A percentile compares a stretch with the other conserved stretches of the same genome.
Conservation (phyloP, 2,329 filamentous ascomycete genomes). For the Monilinia fructicola region DNA sequence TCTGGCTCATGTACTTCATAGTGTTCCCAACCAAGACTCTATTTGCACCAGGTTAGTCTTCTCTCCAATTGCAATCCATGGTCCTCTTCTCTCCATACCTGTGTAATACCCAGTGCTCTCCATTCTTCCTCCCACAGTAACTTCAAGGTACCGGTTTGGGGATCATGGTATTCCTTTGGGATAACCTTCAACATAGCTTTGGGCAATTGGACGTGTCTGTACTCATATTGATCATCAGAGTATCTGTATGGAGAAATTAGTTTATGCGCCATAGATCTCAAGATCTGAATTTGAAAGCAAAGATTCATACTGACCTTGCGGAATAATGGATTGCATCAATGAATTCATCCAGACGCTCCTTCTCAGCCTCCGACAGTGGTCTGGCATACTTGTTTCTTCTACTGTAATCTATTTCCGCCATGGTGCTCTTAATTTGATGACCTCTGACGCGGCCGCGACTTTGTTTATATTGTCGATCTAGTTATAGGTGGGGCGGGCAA, state of each 20-base stretch:
- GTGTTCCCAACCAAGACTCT: constrained; percentile 99
- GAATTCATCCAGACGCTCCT: constrained; percentile 83
- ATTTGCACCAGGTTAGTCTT: constrained; percentile 24
- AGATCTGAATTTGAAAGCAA: not conserved
- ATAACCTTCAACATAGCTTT: constrained; percentile 98
- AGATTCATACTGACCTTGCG: constrained; percentile 61
- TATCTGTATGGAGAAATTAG: constrained; percentile 60
- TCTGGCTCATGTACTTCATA: constrained; percentile 99
- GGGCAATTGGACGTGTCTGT: constrained; percentile 94
- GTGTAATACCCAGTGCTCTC: constrained; percentile 94
- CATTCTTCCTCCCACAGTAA: constrained; percentile 98
- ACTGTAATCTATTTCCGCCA: constrained; percentile 58
- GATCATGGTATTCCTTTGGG: constrained; percentile 90
- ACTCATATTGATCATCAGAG: constrained; percentile 89
- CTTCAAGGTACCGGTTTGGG: constrained; percentile 86
- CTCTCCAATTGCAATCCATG: too few species aligned
- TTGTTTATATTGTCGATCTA: constrained; percentile 6
- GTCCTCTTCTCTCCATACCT: constrained; percentile 54
- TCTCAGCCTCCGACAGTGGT: constrained; percentile 76
- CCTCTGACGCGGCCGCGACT: not conserved
- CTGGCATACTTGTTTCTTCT: constrained; percentile 87
- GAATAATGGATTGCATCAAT: constrained; percentile 96
- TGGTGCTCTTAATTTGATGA: constrained; percentile 21
- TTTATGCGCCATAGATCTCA: not conserved
- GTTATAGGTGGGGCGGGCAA: constrained; percentile 22